A percentile compares a stretch with the other conserved stretches of the same genome.
These are phyloP conservation scores for Mortierella claussenii DNA, from an alignment of 192 early-diverging fungal species.

Conservation along the genomic window DNA sequence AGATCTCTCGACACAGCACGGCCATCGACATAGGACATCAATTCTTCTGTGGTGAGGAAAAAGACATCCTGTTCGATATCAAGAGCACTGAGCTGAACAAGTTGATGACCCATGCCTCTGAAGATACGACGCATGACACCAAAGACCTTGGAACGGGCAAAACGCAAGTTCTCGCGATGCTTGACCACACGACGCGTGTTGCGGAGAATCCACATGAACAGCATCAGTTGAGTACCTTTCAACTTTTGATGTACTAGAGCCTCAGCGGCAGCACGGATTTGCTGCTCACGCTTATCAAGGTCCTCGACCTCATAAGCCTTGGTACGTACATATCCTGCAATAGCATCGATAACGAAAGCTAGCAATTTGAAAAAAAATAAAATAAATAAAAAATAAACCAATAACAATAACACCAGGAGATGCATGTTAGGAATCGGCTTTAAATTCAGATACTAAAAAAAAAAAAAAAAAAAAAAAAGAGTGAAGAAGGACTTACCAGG, in stretches of 20 bases:
- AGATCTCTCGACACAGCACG: constrained; percentile 49
- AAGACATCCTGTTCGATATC: constrained; percentile 44
- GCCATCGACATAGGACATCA: constrained; percentile 46
- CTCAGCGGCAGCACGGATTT: constrained; percentile 47
- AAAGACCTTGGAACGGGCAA: constrained; percentile 51
- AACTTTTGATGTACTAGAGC: constrained; percentile 44
- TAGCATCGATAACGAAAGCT: constrained; percentile 43
- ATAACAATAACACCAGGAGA: no score
- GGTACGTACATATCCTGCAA: constrained; percentile 42
- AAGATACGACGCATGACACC: constrained; percentile 52
- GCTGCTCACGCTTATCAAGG: constrained; percentile 43
- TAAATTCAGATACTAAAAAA: no score
- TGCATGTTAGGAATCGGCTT: no score
- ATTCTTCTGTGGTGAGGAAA: constrained; percentile 38
- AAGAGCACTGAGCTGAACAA: constrained; percentile 30
- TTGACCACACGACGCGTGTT: constrained; percentile 51
- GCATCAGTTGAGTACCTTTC: constrained; percentile 35
- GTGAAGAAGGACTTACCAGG: constrained; percentile 22
- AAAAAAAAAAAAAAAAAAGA: no score
- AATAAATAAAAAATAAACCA: not conserved
- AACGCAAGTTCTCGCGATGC: constrained; percentile 49
- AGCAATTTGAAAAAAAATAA: not conserved
- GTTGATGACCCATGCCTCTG: constrained; percentile 46
- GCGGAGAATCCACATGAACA: constrained; percentile 49
- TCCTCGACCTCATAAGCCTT: constrained; percentile 49